Evolutionary conservation across 169 alveolate genomes (phyloP), one percentile per base, ranked within the genome.

Genomic region (Eimeria mitis): DNA sequence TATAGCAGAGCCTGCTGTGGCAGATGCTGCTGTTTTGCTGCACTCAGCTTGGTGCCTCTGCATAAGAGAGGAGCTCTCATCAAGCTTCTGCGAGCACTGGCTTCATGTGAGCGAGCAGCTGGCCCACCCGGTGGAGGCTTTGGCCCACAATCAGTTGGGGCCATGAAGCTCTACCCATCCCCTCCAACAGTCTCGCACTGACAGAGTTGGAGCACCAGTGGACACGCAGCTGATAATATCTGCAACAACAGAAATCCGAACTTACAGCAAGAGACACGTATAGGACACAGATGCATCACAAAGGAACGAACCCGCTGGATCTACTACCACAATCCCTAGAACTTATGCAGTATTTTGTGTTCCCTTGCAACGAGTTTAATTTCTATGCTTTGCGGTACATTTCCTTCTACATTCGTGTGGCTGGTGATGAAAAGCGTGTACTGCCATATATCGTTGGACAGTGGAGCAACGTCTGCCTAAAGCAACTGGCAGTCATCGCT

Each of bases 191-290:
- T 44, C 54, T 5, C 28, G 83, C 49, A 28, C 94, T 87, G 54
- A 87, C 23, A 16, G 94, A 87, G 65, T 87, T 87, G 84, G 59
- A 31, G 68, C 94, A 87, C 44, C 54, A 87, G 68, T 87, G 94
- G 28, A 65, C 81, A 71, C 83, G 79, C 47, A 87, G 68, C 83
- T 25, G 94, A 47, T 87, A 87, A 37, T 87, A 87, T 21, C 94
- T 87, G 75, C 47, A 49, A 31, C 40, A 31, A 49, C 16, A 9
- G 31, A 31, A 3, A 23, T 2, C 34, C 0, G 34, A 54, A 31
- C 21, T 21, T 19, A 16, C 31, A 11, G 19, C 83, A 73, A 73
- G 7, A 34, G 83, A 73, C 31, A 3, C 40, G 83, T 34, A 40
- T 28, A 73, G 21, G 52, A 73, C 83, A 16, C 52, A 31, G 34